Conservation (phyloP, 306 rosid genomes). For the Lathyrus sativus region DNA sequence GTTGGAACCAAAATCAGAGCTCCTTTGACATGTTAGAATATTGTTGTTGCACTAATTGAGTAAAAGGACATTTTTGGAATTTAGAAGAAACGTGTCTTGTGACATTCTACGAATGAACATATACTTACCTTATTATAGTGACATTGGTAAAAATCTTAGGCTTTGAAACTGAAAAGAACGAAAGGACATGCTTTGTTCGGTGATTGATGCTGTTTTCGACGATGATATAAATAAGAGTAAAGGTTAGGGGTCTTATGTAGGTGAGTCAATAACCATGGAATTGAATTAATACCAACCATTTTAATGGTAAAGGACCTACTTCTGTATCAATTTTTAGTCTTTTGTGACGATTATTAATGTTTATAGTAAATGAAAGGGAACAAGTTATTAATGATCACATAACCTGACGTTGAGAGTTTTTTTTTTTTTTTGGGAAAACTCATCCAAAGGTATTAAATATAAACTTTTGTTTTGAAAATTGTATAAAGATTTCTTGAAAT, state of each 20-base stretch:
- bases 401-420: not conserved
- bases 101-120: not conserved
- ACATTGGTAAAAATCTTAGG: slow-evolving; percentile 18
- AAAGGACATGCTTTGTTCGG: slow-evolving; percentile 36
- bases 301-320: slow-evolving; percentile 45
- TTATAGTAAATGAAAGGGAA: slow-evolving; percentile 38
- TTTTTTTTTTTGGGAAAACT: not conserved
- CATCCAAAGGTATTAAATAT: too few relatives aligned
- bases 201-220: slow-evolving; percentile 23
- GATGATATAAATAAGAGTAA: slow-evolving; percentile 29
- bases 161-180: not conserved
- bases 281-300: slow-evolving; percentile 47
- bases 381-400: slow-evolving; percentile 32
- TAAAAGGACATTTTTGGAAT: slow-evolving; percentile 14
- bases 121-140: slow-evolving; percentile 18
- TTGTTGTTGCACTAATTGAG: not conserved
- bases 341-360: slow-evolving; percentile 39
- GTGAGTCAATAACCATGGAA: slow-evolving; percentile 30
- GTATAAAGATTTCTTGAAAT: too few relatives aligned
- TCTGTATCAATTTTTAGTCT: slow-evolving; percentile 32
- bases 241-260: slow-evolving; percentile 23
- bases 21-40: not conserved
- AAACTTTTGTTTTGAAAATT: too few relatives aligned
- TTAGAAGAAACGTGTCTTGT: slow-evolving; percentile 4
- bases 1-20: not conserved